Base-by-base conservation (phyloP, 164 flowering plant genomes). In the Vitis cinerea region DNA sequence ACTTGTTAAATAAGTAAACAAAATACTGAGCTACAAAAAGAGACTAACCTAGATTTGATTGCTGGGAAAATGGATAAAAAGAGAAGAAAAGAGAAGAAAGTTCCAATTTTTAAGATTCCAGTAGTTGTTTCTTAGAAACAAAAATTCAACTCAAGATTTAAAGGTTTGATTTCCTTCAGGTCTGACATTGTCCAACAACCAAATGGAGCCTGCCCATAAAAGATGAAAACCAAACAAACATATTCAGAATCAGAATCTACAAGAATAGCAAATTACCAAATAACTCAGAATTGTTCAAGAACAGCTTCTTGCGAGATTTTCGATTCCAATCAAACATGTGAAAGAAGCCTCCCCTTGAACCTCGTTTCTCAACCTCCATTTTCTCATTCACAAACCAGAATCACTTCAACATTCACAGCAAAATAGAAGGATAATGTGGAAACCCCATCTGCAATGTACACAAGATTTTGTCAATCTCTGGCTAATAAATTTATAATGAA, bases 311-410 rank as follows among this genome's bases (percentile, higher is more conserved):
- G 63, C 89, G 75, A 52, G 91, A 85, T 76, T 87, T 89, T 48
- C 77, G 77, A 76, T 82, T 83, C 93, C 93, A 89, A 59, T 89
- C 93, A 78, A 89, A 87, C 71, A 89, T 78, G 72, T 84, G 71
- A 17, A 87, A 79, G 61, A 87, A 85, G 9, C 91, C 81, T 54
- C 91, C 91, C 74, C 79, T 89, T 8, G 84, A 82, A 19, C 84
- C 75, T 71, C 77, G 78, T 59, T 80, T 83, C 75, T 87, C 87
- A 64, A 79, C 85, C 76, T 81, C 88, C 89, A 85, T 86, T 61
- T 74, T 64, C 15, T 69, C 62, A 27, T 66, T 66, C 48, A 60
- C 52, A 37, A 63, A 14, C 69, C 1, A 64, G 48, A 57, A 4
- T 23, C 14, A 2, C 47, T 14, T 27, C 14, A 49, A 61, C 9